Conservation (phyloP, 108 stramenopile genomes). For the Nitzschia inconspicua region DNA sequence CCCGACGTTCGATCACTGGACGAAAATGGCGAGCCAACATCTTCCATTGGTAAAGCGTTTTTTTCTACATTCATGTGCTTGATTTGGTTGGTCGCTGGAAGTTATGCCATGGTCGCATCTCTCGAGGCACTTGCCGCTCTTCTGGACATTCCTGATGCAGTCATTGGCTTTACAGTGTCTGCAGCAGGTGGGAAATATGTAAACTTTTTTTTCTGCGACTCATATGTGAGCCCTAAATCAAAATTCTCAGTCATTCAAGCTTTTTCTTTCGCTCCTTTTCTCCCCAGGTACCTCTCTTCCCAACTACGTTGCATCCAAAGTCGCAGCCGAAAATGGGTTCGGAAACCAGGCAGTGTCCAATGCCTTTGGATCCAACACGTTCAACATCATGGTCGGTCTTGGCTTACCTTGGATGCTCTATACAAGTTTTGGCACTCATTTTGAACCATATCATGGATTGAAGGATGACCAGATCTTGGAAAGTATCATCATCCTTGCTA, state of each 20-base stretch:
- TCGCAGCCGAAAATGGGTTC: constrained; percentile 85
- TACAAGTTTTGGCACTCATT: constrained; percentile 49
- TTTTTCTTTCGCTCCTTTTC: neutral
- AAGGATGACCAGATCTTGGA: constrained; percentile 59
- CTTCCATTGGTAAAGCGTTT: constrained; percentile 33
- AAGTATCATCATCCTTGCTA: constrained; percentile 54
- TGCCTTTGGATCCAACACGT: constrained; percentile 86
- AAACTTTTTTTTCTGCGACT: neutral
- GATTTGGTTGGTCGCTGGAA: constrained; percentile 60
- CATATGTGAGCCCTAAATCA: neutral
- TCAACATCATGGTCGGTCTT: constrained; percentile 85
- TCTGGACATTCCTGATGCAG: constrained; percentile 63
- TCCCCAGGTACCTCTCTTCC: constrained; percentile 57
- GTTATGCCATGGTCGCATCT: constrained; percentile 71
- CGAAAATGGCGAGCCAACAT: constrained; percentile 37
- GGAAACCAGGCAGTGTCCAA: constrained; percentile 88
- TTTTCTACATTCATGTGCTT: constrained; percentile 47
- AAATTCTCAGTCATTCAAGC: constrained; percentile 7
- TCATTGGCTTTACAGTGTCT: constrained; percentile 75
- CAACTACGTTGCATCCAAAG: constrained; percentile 60
- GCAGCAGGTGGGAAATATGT: constrained; percentile 65
- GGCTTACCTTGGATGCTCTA: constrained; percentile 84
- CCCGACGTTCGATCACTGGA: constrained; percentile 67
- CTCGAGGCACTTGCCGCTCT: constrained; percentile 60
- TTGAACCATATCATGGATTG: constrained; percentile 60